phyloP scores from a whole-genome alignment of 2,329 filamentous ascomycete species.

The Ophiostoma montium region DNA sequence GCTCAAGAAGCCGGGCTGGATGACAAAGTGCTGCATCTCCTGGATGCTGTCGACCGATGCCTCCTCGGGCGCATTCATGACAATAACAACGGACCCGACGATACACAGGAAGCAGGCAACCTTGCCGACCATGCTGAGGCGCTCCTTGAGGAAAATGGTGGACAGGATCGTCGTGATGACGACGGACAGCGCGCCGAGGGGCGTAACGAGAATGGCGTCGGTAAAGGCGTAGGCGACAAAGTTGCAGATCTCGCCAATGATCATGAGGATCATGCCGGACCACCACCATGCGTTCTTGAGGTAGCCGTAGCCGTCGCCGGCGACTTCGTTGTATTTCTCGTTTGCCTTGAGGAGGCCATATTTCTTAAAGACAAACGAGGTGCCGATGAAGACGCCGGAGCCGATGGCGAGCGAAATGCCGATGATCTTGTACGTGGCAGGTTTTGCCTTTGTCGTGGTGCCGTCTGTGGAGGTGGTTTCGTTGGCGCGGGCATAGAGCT shows the following conservation, averaged over 20 bases:
- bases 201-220: constrained; percentile 89
- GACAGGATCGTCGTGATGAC: constrained; percentile 85
- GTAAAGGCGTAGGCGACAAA: constrained; percentile 95
- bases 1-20: constrained; percentile 70
- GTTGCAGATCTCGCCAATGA: constrained; percentile 90
- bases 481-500: constrained; percentile 30
- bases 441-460: constrained; percentile 14
- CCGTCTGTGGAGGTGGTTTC: constrained; percentile 12
- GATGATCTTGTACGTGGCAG: constrained; percentile 61
- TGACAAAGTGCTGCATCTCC: constrained; percentile 79
- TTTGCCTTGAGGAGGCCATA: constrained; percentile 82
- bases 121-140: constrained; percentile 89
- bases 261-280: constrained; percentile 93
- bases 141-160: constrained; percentile 89
- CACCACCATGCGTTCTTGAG: constrained; percentile 94
- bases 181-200: constrained; percentile 78
- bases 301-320: constrained; percentile 93
- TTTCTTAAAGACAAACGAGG: constrained; percentile 94
- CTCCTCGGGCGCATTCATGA: constrained; percentile 78
- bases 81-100: constrained; percentile 82
- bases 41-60: constrained; percentile 79
- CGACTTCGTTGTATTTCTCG: constrained; percentile 88
- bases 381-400: constrained; percentile 84
- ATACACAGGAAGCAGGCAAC: constrained; percentile 94
- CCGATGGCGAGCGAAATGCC: constrained; percentile 75